These are phyloP conservation scores for Fusarium sp. DNA, from an alignment of 2,329 filamentous ascomycete species.

Conservation along the genomic window DNA sequence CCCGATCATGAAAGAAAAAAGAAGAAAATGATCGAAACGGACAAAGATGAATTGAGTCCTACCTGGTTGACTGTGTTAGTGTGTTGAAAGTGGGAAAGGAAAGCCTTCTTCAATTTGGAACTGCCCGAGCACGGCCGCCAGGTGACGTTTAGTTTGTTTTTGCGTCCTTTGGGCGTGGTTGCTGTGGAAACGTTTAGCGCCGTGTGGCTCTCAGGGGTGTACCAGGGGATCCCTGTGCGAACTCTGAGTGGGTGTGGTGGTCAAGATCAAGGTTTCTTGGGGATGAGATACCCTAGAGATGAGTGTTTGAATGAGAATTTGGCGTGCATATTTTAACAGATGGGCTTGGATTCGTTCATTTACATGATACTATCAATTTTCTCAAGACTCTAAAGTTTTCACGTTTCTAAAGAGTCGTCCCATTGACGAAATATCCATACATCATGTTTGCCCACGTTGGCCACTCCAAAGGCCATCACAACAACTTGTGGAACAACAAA, in stretches of 20 bases:
- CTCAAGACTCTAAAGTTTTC: not conserved
- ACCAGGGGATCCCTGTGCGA: conserved; percentile 24
- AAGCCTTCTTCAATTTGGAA: conserved; percentile 13
- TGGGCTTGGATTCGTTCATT: not conserved
- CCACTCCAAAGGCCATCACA: not conserved
- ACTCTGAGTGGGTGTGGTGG: not conserved
- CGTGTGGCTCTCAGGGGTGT: conserved; percentile 25
- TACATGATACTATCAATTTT: not conserved
- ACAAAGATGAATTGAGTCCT: conserved; percentile 44
- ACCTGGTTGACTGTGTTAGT: conserved; percentile 22
- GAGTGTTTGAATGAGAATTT: not conserved
- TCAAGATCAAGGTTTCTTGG: not conserved
- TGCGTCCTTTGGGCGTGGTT: conserved; percentile 25
- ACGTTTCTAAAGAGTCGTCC: not conserved
- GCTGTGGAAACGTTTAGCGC: conserved; percentile 34
- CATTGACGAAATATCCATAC: not conserved
- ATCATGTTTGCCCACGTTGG: not conserved
- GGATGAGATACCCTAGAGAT: conserved; percentile 15
- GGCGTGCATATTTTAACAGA: not conserved
- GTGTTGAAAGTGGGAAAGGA: conserved; percentile 20
- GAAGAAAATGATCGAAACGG: conserved; percentile 3
- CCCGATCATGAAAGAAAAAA: conserved; percentile 35
- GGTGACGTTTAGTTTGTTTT: conserved; percentile 44
- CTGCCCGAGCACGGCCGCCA: conserved; percentile 25
- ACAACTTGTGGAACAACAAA: conserved; percentile 1